These are phyloP conservation scores for Wallacemonas collosoma DNA, from an alignment of 208 protist species.

Conservation along the genomic window DNA sequence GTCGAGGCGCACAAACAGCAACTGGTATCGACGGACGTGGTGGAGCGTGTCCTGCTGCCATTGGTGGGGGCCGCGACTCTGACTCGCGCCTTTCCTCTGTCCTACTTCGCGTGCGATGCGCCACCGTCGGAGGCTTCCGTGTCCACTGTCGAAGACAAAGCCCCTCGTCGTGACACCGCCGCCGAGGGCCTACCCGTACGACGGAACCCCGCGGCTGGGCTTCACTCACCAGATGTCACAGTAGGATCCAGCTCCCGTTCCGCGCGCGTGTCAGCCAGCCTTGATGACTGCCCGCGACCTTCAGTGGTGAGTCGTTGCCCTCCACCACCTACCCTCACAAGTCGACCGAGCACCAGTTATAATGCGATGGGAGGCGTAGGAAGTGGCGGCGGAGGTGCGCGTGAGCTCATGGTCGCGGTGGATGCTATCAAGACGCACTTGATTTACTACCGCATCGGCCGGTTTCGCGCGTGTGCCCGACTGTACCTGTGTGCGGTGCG, in stretches of 20 bases:
- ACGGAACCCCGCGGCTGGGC: no score
- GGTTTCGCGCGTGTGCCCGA: constrained; percentile 24
- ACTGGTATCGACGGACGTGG: constrained; percentile 34
- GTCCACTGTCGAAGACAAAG: background rate
- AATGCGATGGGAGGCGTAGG: background rate
- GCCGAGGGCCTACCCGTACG: background rate
- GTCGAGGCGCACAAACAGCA: constrained; percentile 42
- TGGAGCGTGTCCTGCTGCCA: constrained; percentile 27
- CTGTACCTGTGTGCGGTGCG: constrained; percentile 36
- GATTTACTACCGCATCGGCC: constrained; percentile 32
- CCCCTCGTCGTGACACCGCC: background rate
- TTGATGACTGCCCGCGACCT: no score
- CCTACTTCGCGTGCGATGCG: constrained; percentile 3
- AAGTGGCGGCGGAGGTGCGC: background rate
- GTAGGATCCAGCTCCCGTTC: no score
- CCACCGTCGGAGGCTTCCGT: background rate
- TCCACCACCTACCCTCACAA: background rate
- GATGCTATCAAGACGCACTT: constrained; percentile 28
- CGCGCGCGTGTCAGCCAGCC: no score
- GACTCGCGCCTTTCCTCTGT: constrained; percentile 50
- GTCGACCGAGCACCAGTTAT: background rate
- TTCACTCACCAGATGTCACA: no score
- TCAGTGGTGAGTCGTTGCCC: background rate
- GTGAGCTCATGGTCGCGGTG: constrained; percentile 15
- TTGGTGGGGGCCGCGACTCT: constrained; percentile 30